These are phyloP conservation scores for Exophiala sideris DNA, from an alignment of 2,329 filamentous ascomycete species.

Conservation along the genomic window DNA sequence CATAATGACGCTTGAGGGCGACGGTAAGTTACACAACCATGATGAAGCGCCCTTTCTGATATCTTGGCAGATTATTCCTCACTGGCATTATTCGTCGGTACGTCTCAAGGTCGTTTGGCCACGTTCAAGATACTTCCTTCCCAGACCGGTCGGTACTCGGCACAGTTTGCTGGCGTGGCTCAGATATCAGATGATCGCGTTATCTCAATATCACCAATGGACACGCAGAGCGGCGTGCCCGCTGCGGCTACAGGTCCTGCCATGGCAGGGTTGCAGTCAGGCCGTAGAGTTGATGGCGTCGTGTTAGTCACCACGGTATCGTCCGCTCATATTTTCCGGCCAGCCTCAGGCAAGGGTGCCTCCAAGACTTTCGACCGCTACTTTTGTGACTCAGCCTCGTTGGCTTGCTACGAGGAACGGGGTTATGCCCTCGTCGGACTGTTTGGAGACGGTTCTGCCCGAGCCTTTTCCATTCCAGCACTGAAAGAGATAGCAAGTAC, in stretches of 20 bases:
- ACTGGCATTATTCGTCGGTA: constrained; percentile 88
- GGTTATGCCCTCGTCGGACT: constrained; percentile 78
- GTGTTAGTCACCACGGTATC: constrained; percentile 71
- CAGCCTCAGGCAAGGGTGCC: constrained; percentile 80
- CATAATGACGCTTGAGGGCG: constrained; percentile 88
- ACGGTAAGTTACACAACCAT: constrained; percentile 48
- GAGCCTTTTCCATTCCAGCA: constrained; percentile 81
- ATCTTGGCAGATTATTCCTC: constrained; percentile 70
- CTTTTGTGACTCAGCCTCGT: constrained; percentile 74
- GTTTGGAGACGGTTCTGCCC: constrained; percentile 76
- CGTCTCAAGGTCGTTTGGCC: constrained; percentile 74
- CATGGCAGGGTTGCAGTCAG: constrained; percentile 73
- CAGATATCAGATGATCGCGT: constrained; percentile 64
- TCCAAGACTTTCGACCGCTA: constrained; percentile 83
- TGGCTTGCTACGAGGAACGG: constrained; percentile 70
- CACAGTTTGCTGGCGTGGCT: constrained; percentile 66
- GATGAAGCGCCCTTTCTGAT: constrained; percentile 28
- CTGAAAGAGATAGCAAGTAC: constrained; percentile 77
- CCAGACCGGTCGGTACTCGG: constrained; percentile 65
- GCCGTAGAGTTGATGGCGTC: constrained; percentile 72
- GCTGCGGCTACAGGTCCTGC: constrained; percentile 71
- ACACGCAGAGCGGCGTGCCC: constrained; percentile 70
- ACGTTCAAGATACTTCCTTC: constrained; percentile 89
- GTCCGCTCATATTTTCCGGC: constrained; percentile 83
- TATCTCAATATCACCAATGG: constrained; percentile 74